Conservation (phyloP, 2,329 filamentous ascomycete genomes). For the Fonsecaea nubica region DNA sequence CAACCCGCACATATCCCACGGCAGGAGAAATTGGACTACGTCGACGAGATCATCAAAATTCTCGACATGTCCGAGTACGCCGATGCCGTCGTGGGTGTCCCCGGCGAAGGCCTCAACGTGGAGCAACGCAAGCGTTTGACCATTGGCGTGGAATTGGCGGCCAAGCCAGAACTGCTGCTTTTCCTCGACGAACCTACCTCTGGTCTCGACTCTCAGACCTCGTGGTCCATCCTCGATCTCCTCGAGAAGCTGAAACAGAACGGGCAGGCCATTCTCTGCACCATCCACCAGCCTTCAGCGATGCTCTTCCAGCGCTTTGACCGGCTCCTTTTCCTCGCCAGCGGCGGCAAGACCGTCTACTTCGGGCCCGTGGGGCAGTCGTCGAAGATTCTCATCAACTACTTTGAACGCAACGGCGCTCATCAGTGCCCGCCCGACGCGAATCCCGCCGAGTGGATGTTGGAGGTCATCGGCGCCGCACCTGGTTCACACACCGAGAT, state of each 20-base stretch:
- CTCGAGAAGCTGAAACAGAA: conserved; percentile 87
- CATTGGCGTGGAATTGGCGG: conserved; percentile 94
- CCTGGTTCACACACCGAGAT: conserved; percentile 68
- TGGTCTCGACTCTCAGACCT: conserved; percentile 90
- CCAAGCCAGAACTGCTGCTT: conserved; percentile 85
- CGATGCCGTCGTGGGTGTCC: conserved; percentile 87
- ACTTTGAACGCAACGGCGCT: conserved; percentile 71
- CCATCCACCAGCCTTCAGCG: conserved; percentile 95
- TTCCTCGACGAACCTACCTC: conserved; percentile 96
- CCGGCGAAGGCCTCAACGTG: conserved; percentile 72
- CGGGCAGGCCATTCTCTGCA: conserved; percentile 93
- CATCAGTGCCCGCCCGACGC: conserved; percentile 65
- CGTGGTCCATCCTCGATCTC: conserved; percentile 87
- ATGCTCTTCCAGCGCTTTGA: conserved; percentile 91
- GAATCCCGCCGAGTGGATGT: conserved; percentile 79
- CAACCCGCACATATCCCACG: conserved; percentile 77
- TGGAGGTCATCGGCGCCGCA: conserved; percentile 65
- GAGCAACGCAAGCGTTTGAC: conserved; percentile 78
- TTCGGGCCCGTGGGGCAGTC: conserved; percentile 71
- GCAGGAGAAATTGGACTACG: conserved; percentile 82
- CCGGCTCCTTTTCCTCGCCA: conserved; percentile 67
- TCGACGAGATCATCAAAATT: conserved; percentile 87
- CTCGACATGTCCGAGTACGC: conserved; percentile 90
- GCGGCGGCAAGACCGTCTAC: conserved; percentile 71
- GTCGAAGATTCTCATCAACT: conserved; percentile 63